These are phyloP conservation scores for Trichoderma sp. DNA, from an alignment of 2,329 filamentous ascomycete species.

Conservation along the genomic window DNA sequence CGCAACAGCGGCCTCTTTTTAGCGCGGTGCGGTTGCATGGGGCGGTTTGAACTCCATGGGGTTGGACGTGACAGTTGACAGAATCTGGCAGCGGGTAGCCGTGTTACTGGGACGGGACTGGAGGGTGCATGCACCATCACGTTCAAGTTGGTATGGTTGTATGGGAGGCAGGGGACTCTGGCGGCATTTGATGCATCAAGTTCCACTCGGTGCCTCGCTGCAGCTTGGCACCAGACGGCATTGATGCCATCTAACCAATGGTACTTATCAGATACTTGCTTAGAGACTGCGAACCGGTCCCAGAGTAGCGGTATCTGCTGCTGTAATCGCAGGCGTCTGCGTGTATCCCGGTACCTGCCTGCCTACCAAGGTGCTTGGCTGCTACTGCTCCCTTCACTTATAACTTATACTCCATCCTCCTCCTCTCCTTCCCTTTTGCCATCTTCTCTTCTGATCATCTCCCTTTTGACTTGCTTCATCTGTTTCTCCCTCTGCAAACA, in stretches of 20 bases:
- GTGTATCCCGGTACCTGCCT: neutral
- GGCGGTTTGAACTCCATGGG: no score
- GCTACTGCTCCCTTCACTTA: neutral
- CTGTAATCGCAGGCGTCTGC: neutral
- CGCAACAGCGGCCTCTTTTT: neutral
- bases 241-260: neutral
- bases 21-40: neutral
- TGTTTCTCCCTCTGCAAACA: neutral
- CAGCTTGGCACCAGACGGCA: no score
- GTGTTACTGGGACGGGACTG: neutral
- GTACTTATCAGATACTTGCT: neutral
- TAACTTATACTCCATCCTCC: neutral
- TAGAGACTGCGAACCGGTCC: no score
- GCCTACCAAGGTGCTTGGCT: neutral
- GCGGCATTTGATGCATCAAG: neutral
- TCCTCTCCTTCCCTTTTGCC: neutral
- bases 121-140: neutral
- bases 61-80: neutral
- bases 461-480: neutral
- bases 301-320: no score
- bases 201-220: no score
- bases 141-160: no score
- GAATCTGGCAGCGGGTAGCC: neutral
- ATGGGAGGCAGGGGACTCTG: no score
- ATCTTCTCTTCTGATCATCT: neutral